Evolutionary conservation across 371 early-diverging fungal species (phyloP).

Genomic region (Mycotypha africana): DNA sequence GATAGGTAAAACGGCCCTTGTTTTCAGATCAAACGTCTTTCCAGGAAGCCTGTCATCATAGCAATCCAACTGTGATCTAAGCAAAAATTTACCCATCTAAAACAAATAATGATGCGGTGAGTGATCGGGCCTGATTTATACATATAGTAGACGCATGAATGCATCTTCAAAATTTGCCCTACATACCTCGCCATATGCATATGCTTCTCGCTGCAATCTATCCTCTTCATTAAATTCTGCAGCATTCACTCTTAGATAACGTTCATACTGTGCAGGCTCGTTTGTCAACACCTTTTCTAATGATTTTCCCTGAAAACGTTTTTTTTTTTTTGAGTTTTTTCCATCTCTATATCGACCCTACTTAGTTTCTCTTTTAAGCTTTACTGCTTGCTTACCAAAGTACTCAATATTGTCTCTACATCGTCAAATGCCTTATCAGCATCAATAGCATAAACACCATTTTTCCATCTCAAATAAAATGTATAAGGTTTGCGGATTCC

Average conservation of each 20-base stretch:
- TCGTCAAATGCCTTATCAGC: slow-evolving; percentile 72
- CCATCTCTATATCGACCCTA: no score
- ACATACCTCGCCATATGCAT: slow-evolving; percentile 42
- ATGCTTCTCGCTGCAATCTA: slow-evolving; percentile 43
- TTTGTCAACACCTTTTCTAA: slow-evolving; percentile 81
- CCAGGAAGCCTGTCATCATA: slow-evolving; percentile 68
- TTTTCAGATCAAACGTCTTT: slow-evolving; percentile 90
- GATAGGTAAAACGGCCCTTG: slow-evolving; percentile 81
- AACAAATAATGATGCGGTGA: no score
- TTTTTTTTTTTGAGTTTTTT: no score
- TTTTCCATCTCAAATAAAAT: slow-evolving; percentile 52
- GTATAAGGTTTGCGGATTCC: slow-evolving; percentile 58
- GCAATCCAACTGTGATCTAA: slow-evolving; percentile 93
- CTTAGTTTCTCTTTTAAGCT: no score
- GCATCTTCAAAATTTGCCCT: no score
- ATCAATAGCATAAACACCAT: slow-evolving; percentile 83
- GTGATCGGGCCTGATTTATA: slow-evolving; percentile 1
- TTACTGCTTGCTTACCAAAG: slow-evolving; percentile 49
- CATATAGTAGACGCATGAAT: no score
- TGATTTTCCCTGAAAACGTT: slow-evolving; percentile 62
- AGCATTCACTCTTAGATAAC: slow-evolving; percentile 55
- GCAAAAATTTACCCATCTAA: slow-evolving; percentile 66
- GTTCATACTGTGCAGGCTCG: slow-evolving; percentile 57
- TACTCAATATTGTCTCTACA: slow-evolving; percentile 58
- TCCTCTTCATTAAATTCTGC: slow-evolving; percentile 30